Base-by-base conservation (phyloP, 768 basidiomycete species). In the Coprinellus micaceus region DNA sequence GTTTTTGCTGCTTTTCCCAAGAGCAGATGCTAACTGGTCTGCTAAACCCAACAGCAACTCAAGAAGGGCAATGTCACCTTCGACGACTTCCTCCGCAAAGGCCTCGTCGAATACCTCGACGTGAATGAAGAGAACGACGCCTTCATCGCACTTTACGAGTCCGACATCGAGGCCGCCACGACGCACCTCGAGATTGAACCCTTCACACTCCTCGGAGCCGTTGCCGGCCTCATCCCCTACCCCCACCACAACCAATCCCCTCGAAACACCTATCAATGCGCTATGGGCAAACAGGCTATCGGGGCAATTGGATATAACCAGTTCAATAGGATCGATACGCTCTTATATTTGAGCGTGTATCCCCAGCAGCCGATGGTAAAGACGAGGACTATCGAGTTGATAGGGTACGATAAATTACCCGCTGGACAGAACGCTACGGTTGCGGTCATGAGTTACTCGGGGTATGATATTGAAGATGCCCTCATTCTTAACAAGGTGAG, bases 331-430 rank as follows among this genome's bases (percentile, higher is more conserved):
- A 98, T 99, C 67, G 97, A 99, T 70, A 99, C 97, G 0, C 81
- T 99, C 37, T 80, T 99, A n/a, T 99, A 99, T 72, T 81, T 99
- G 50, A 89, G 92, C 33, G 94, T 98, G 10, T 99, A 99, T 64
- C 97, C 97, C 22, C 97, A 99, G 67, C 93, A 98, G 64, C 97
- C 97, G 2, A 97, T 99, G 96, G 95, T 98, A 58, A 98, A 98
- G 72, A 97, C 97, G 5, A 95, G 94, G 71, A 97, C 97, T 2
- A 99, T 98, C 55, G 97, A 99, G 69, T 73, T 99, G 52, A 83
- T 98, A 54, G 96, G 95, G 2, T 99, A 98, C 68, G 95, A 99
- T 71, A 88, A 88, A 58, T 81, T 99, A 4, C 97, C 97, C 4
- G 97, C 97, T 4, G 97, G 97, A 13, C 95, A 99, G 71, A 99